Base-by-base conservation (phyloP, 768 basidiomycete species). In the Boletus speciosus region DNA sequence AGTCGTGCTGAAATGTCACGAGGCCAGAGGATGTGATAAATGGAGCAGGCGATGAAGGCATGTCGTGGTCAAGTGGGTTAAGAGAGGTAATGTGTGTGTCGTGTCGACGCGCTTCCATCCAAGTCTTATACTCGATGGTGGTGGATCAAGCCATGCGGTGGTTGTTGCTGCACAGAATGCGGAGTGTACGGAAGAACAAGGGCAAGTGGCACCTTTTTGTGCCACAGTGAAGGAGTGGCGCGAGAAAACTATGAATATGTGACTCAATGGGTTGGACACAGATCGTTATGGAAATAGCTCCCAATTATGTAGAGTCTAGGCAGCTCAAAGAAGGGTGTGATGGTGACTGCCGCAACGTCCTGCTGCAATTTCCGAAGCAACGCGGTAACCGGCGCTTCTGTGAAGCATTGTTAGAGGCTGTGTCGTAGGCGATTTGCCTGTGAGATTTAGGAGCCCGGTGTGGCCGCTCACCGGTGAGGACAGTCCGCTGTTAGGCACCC, bases 1-100 rank as follows among this genome's bases (percentile, higher is more conserved):
- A 68, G 60, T 61, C 64, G 55, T 59, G 66, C 29, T 57, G 66
- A 6, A 67, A 50, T 7, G 62, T 57, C 64, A 68, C 62, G 54
- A 67, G 66, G 62, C 64, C 38, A 27, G 62, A 64, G 56, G 54
- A 50, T 50, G 58, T 57, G 41, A 66, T 61, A 61, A 68, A 66
- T 29, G 66, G 60, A 55, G 60, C 51, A 66, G 58, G 55, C 55
- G 66, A 50, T 4, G 47, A 47, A 52, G 66, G 66, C 66, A 67
- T 67, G 64, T 40, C 32, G 63, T 56, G 23, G 54, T 44, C 39
- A 23, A 52, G 55, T 41, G 55, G 55, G 16, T 65, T 49, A 1
- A 9, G 53, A 56, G 63, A 60, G 51, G 58, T 55, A 54, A 55
- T 60, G 42, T 6, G 53, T 57, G 55, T 51, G 61, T 59, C 52